Percentiles rank a stretch among this genome's conserved stretches.
phyloP scores from a whole-genome alignment of 352 stramenopile genomes.

The Plasmopara muralis region DNA sequence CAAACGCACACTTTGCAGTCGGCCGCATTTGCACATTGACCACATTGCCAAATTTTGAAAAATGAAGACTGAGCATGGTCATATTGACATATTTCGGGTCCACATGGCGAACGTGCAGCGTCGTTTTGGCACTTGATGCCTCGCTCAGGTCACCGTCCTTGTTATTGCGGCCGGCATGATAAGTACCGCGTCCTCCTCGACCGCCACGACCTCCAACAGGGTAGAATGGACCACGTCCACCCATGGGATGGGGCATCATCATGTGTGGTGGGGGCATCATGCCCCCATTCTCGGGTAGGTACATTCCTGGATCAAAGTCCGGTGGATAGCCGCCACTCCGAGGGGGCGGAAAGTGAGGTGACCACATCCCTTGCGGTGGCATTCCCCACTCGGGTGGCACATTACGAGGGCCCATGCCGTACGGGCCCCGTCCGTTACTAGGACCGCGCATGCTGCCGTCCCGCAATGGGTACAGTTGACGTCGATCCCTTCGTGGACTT shows the following conservation, averaged over 20 bases:
- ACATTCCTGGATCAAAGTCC: conserved; percentile 64
- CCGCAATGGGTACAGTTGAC: conserved; percentile 24
- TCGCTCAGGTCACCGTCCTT: conserved; percentile 22
- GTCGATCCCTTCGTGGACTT: conserved; percentile 32
- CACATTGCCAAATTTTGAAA: conserved; percentile 85
- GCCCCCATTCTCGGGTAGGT: conserved; percentile 52
- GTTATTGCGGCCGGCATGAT: conserved; percentile 27
- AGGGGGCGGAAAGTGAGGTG: conserved; percentile 43
- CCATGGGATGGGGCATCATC: conserved; percentile 64
- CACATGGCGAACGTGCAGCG: conserved; percentile 77
- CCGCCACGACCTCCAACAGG: conserved; percentile 35
- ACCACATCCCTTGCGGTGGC: conserved; percentile 63
- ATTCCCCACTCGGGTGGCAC: conserved; percentile 65
- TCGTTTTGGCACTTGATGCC: conserved; percentile 43
- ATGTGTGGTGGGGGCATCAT: conserved; percentile 59
- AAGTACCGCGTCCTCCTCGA: conserved; percentile 31
- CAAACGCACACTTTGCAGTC: conserved; percentile 71
- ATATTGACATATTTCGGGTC: conserved; percentile 87
- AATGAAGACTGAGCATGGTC: conserved; percentile 82
- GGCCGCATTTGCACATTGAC: conserved; percentile 87
- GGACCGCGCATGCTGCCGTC: conserved; percentile 23
- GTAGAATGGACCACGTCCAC: conserved; percentile 40
- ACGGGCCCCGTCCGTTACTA: conserved; percentile 26
- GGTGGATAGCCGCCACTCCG: conserved; percentile 31
- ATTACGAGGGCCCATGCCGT: conserved; percentile 44